Evolutionary conservation across 108 stramenopile species (phyloP), one percentile per base, ranked within the genome.

Genomic region (Nitzschia sp.): DNA sequence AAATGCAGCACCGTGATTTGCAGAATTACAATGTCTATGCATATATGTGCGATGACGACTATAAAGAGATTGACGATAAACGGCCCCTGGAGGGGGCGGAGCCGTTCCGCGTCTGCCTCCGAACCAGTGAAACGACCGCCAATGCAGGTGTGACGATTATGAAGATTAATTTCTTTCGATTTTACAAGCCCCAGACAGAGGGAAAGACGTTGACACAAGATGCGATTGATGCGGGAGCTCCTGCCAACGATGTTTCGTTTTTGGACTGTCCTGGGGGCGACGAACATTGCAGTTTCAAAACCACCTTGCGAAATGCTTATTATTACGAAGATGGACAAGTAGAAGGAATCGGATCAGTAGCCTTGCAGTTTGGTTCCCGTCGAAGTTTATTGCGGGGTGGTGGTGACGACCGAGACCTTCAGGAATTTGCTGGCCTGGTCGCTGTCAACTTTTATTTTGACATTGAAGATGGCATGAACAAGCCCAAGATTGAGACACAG

Each of bases 221-320:
- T 36, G 61, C 61, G 0, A 5, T 62, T 0, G 61, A 62, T 11
- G 24, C 38, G 2, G 61, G 61, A 45, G 61, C 61, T 0, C 23
- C 15, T 5, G 13, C 15, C 32, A 62, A 6, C 0, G 33, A n/a
- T 8, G 24, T 25, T 42, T 21, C 49, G 4, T 6, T 42, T 13
- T 26, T 62, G 21, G 42, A 62, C 24, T 62, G 61, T 42, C 61
- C 42, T 1, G 61, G 61, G 15, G 61, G 61, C n/a, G 61, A 46
- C 46, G 24, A 13, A 0, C n/a, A 13, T 2, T 62, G 61, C 24
- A 25, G 18, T 17, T 62, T 62, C 25, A 36, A 62, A 24, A 62
- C 61, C 1, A 9, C 19, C 9, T 25, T 62, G 17, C 2, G 36
- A 2, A 15, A 25, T 8, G 15, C 42, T 2, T 62, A 45, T 25